phyloP scores from a whole-genome alignment of 2,329 filamentous ascomycete species.

The Xylaria polymorpha region DNA sequence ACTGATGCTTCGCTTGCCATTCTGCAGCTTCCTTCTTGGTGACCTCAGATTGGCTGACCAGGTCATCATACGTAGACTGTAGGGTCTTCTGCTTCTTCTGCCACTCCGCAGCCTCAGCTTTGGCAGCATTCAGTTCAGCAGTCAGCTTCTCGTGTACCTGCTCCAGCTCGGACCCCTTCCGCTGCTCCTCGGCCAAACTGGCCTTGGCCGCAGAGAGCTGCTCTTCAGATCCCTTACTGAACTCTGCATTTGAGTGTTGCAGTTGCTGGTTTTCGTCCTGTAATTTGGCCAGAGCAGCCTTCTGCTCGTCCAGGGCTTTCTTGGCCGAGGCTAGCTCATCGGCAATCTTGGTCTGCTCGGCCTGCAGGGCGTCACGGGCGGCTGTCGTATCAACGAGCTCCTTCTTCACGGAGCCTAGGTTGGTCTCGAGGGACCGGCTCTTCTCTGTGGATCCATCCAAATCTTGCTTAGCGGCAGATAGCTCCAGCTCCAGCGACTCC shows the following conservation, averaged over 20 bases:
- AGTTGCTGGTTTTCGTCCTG: conserved; percentile 38
- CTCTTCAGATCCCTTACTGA: conserved; percentile 43
- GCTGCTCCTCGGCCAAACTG: conserved; percentile 48
- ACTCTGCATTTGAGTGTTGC: conserved; percentile 25
- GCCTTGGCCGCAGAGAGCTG: conserved; percentile 37
- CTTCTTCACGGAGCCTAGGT: conserved; percentile 51
- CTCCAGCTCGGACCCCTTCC: conserved; percentile 46
- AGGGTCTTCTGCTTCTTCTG: conserved; percentile 43
- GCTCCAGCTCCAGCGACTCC: conserved; percentile 47
- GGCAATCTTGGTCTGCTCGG: conserved; percentile 42
- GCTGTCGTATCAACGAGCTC: conserved; percentile 51
- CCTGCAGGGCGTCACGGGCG: conserved; percentile 51
- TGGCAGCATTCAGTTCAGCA: conserved; percentile 43
- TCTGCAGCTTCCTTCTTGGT: conserved; percentile 33
- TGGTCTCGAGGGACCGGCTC: conserved; percentile 50
- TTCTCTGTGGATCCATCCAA: conserved; percentile 52
- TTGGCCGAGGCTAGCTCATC: conserved; percentile 45
- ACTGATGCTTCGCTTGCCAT: conserved; percentile 47
- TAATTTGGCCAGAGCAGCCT: conserved; percentile 39
- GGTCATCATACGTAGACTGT: conserved; percentile 40
- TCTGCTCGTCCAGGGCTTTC: conserved; percentile 42
- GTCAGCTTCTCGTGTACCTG: conserved; percentile 40
- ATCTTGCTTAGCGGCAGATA: conserved; percentile 51
- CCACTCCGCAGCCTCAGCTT: conserved; percentile 42
- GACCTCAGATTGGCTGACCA: conserved; percentile 46